Percentiles rank a stretch among this genome's conserved stretches.
phyloP scores from a whole-genome alignment of 2,329 filamentous ascomycete genomes.

The Blastomyces silverae region DNA sequence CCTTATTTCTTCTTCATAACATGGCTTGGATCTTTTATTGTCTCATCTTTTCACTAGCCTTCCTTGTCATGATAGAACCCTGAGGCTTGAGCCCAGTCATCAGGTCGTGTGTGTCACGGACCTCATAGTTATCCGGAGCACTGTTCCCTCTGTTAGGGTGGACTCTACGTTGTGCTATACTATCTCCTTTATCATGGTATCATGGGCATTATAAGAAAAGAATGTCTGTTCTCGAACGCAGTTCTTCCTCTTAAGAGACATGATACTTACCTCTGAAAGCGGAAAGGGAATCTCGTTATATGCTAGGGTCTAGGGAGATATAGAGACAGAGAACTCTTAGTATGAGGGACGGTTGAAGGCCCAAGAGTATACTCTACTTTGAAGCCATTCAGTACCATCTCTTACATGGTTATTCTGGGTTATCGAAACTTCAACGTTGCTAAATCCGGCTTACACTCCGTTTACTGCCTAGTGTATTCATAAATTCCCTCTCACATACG shows the following conservation, averaged over 20 bases:
- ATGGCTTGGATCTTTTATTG: not conserved
- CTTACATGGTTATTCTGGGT: not conserved
- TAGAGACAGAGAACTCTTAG: not conserved
- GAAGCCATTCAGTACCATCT: not conserved
- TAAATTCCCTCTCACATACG: not conserved
- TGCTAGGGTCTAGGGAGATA: not conserved
- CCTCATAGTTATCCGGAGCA: not conserved
- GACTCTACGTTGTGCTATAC: not conserved
- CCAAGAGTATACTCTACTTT: not conserved
- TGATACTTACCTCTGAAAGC: not conserved
- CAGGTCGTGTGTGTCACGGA: not conserved
- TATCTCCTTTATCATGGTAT: not conserved
- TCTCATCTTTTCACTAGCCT: conserved; percentile 7
- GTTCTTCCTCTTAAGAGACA: not conserved
- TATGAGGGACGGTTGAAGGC: not conserved
- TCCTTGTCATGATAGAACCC: not conserved
- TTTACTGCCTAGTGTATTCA: not conserved
- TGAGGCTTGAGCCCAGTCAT: not conserved
- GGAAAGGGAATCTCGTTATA: not conserved
- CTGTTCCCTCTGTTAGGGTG: not conserved
- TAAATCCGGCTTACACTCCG: not conserved
- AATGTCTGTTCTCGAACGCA: not conserved
- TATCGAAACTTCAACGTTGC: not conserved
- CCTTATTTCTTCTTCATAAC: not conserved
- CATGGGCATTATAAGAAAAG: not conserved